Evolutionary conservation across 2,329 filamentous ascomycete species (phyloP).

Genomic region (Pseudopyrenochaeta lycopersici): DNA sequence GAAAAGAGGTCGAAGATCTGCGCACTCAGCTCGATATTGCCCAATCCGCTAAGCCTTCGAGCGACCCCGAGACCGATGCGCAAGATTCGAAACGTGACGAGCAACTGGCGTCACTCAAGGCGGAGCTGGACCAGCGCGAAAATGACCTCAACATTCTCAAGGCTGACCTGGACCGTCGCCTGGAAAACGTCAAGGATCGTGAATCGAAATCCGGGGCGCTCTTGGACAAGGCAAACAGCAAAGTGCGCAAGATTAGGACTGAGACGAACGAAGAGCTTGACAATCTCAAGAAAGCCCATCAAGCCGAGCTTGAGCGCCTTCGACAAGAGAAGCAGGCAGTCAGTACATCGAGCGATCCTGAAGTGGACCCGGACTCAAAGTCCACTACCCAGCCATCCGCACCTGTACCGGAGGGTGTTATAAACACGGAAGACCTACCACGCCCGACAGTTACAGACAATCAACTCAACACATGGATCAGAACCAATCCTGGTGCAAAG

Average conservation of each 20-base stretch:
- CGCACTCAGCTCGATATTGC: slow-evolving; percentile 47
- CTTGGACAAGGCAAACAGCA: slow-evolving; percentile 69
- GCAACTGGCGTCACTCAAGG: slow-evolving; percentile 50
- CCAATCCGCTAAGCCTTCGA: slow-evolving; percentile 12
- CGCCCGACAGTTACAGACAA: slow-evolving; percentile 17
- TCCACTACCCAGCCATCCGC: slow-evolving; percentile 1
- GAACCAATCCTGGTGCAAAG: slow-evolving; percentile 9
- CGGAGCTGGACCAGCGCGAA: slow-evolving; percentile 42
- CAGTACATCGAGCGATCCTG: background rate
- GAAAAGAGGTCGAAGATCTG: slow-evolving; percentile 57
- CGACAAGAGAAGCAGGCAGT: slow-evolving; percentile 9
- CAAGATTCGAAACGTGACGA: slow-evolving; percentile 60
- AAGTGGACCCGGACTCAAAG: slow-evolving; percentile 11
- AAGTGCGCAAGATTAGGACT: slow-evolving; percentile 63
- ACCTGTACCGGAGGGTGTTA: slow-evolving; percentile 11
- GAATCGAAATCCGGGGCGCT: slow-evolving; percentile 34
- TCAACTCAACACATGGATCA: slow-evolving; percentile 17
- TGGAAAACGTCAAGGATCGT: slow-evolving; percentile 22
- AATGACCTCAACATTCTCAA: slow-evolving; percentile 49
- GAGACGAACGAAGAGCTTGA: slow-evolving; percentile 41
- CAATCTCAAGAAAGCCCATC: slow-evolving; percentile 55
- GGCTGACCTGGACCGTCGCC: slow-evolving; percentile 52
- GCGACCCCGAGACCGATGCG: slow-evolving; percentile 12
- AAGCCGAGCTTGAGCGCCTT: slow-evolving; percentile 47
- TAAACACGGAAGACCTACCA: slow-evolving; percentile 35